phyloP scores from a whole-genome alignment of 2,329 filamentous ascomycete species.

The Alternaria longipes region DNA sequence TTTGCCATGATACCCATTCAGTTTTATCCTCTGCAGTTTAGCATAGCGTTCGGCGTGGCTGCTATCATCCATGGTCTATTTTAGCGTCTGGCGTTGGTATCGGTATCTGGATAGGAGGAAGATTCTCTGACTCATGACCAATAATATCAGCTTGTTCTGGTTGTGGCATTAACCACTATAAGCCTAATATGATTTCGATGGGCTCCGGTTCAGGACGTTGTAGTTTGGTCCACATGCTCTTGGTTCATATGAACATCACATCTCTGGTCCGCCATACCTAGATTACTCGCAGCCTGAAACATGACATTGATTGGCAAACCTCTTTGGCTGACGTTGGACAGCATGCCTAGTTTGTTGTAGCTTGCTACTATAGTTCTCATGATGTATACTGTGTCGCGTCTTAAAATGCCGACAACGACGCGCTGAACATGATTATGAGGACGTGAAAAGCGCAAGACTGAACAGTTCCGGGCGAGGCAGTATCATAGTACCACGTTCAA shows the following conservation, averaged over 20 bases:
- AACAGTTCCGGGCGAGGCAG: neutral
- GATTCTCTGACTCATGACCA: neutral
- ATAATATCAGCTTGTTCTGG: neutral
- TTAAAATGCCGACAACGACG: neutral
- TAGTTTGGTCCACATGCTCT: neutral
- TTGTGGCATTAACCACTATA: neutral
- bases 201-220: neutral
- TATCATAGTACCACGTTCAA: neutral
- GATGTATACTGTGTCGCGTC: neutral
- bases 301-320: no score
- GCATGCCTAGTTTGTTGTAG: neutral
- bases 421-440: neutral
- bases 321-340: neutral
- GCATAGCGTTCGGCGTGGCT: conserved; percentile 11
- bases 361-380: neutral
- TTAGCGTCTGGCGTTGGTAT: neutral
- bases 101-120: neutral
- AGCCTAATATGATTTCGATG: neutral
- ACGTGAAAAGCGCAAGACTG: neutral
- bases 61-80: neutral
- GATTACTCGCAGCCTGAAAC: neutral
- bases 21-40: conserved; percentile 8
- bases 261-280: neutral
- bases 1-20: conserved; percentile 15
- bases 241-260: neutral